These are phyloP conservation scores for Pseudonitzschia pungens DNA, from an alignment of 108 stramenopile species.

Conservation along the genomic window DNA sequence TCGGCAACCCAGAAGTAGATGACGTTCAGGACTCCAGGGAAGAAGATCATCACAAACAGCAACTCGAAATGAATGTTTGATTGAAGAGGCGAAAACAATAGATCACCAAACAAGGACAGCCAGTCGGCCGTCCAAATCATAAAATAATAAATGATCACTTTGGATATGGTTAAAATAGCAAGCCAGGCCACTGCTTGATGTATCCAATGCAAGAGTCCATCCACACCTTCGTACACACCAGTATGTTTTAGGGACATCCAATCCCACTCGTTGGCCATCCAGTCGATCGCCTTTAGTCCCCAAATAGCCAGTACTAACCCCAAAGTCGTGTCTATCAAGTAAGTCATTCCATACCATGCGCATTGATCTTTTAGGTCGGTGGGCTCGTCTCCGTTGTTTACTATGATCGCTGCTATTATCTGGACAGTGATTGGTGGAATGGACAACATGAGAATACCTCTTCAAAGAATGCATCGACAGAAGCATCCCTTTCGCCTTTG, in stretches of 20 bases:
- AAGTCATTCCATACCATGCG: conserved; percentile 92
- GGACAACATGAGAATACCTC: background rate
- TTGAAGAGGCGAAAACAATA: conserved; percentile 81
- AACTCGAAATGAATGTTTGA: conserved; percentile 82
- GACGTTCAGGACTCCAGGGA: conserved; percentile 87
- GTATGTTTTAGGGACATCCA: conserved; percentile 80
- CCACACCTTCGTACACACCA: conserved; percentile 80
- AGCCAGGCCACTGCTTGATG: conserved; percentile 81
- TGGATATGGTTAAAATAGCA: conserved; percentile 70
- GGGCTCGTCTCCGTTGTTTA: conserved; percentile 56
- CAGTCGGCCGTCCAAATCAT: conserved; percentile 64
- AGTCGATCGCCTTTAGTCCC: conserved; percentile 64
- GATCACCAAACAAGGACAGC: conserved; percentile 62
- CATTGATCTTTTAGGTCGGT: conserved; percentile 77
- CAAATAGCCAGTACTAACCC: conserved; percentile 78
- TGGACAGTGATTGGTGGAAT: conserved; percentile 1
- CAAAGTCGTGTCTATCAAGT: conserved; percentile 84
- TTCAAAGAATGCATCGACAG: background rate
- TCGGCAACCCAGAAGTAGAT: conserved; percentile 94
- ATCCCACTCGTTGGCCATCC: conserved; percentile 58
- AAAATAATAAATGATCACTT: conserved; percentile 73
- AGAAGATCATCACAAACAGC: conserved; percentile 92
- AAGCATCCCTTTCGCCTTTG: background rate
- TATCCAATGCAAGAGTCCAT: conserved; percentile 72
- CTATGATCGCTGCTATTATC: conserved; percentile 78